These are phyloP conservation scores for Hirschioporus abietinus DNA, from an alignment of 768 basidiomycete species.

Conservation along the genomic window DNA sequence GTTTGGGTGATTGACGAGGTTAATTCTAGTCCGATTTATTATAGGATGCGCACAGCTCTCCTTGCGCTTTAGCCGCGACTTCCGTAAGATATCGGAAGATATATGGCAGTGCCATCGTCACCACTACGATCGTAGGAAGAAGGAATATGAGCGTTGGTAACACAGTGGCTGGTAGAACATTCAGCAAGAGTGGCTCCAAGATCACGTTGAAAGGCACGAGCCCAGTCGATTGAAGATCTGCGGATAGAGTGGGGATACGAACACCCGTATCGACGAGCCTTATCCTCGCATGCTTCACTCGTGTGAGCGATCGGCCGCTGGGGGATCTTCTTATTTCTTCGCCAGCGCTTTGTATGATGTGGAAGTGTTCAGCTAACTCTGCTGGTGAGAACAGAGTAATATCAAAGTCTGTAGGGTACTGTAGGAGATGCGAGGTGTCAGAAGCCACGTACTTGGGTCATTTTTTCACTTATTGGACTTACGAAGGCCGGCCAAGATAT, in stretches of 20 bases:
- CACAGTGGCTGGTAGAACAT: slow-evolving; percentile 53
- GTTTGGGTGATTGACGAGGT: not conserved
- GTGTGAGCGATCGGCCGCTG: slow-evolving; percentile 21
- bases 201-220: slow-evolving; percentile 46
- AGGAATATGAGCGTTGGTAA: slow-evolving; percentile 28
- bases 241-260: slow-evolving; percentile 30
- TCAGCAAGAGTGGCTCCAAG: slow-evolving; percentile 57
- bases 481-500: slow-evolving; percentile 33
- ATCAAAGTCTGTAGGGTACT: slow-evolving; percentile 42
- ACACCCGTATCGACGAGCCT: slow-evolving; percentile 50
- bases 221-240: slow-evolving; percentile 15
- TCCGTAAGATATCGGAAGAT: slow-evolving; percentile 19
- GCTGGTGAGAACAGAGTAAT: slow-evolving; percentile 34
- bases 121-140: slow-evolving; percentile 22
- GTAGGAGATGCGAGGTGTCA: slow-evolving; percentile 4
- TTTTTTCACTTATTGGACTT: slow-evolving; percentile 12
- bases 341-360: slow-evolving; percentile 8
- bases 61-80: slow-evolving; percentile 20
- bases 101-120: slow-evolving; percentile 17
- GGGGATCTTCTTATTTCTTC: slow-evolving; percentile 6
- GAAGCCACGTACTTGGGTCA: slow-evolving; percentile 3
- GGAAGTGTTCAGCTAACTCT: slow-evolving; percentile 20
- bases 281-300: slow-evolving; percentile 52
- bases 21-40: not conserved
- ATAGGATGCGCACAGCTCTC: slow-evolving; percentile 13